phyloP scores from a whole-genome alignment of 352 stramenopile species.

The Globisporangium echinulatum region DNA sequence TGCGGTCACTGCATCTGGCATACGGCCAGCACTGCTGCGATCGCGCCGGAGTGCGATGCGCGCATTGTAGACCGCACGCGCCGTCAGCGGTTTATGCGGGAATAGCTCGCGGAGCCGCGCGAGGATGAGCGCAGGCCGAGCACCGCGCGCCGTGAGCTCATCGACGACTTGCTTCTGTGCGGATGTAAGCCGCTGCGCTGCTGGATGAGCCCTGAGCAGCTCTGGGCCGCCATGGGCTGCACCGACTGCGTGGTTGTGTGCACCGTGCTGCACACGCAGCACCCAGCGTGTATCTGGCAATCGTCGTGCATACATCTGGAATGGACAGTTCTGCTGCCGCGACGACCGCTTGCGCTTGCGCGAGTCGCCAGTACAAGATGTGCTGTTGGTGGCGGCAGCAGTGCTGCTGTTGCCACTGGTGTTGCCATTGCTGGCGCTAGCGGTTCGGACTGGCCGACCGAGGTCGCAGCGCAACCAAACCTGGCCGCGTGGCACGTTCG shows the following conservation, averaged over 20 bases:
- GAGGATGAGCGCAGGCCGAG: slow-evolving; percentile 31
- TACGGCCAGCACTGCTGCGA: slow-evolving; percentile 18
- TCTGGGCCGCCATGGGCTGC: background rate
- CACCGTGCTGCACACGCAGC: slow-evolving; percentile 24
- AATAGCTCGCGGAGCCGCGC: slow-evolving; percentile 29
- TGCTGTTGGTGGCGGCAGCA: background rate
- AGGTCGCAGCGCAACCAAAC: slow-evolving; percentile 44
- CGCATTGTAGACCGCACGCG: slow-evolving; percentile 50
- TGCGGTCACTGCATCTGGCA: slow-evolving; percentile 14
- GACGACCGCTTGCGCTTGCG: slow-evolving; percentile 29
- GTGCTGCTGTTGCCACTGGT: background rate
- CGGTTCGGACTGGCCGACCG: slow-evolving; percentile 16
- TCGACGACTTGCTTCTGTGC: slow-evolving; percentile 35
- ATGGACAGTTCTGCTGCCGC: slow-evolving; percentile 32
- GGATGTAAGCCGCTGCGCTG: slow-evolving; percentile 24
- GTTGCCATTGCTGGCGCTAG: background rate
- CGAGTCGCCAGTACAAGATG: background rate
- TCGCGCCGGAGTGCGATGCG: slow-evolving; percentile 40
- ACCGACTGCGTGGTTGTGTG: slow-evolving; percentile 27
- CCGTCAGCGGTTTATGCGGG: slow-evolving; percentile 35
- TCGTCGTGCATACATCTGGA: slow-evolving; percentile 33
- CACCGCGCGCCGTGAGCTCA: slow-evolving; percentile 24
- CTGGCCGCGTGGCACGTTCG: slow-evolving; percentile 36
- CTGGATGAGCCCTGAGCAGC: slow-evolving; percentile 24
- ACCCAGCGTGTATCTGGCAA: slow-evolving; percentile 21